phyloP scores from a whole-genome alignment of 306 rosid genomes.

The Trifolium repens region DNA sequence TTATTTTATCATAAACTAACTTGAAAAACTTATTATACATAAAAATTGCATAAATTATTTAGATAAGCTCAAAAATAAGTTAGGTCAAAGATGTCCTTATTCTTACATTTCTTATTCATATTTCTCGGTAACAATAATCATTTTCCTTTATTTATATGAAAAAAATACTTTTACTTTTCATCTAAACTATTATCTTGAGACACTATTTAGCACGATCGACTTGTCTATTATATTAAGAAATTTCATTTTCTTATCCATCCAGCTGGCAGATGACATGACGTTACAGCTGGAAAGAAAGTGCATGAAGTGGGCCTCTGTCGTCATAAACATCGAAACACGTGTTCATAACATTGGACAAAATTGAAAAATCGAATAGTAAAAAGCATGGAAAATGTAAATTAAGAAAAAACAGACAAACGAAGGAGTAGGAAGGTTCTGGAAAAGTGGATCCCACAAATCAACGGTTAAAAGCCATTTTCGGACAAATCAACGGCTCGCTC shows the following conservation, averaged over 20 bases:
- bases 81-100: no score
- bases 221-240: no score
- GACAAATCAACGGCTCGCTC: conserved; percentile 33
- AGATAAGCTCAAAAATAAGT: no score
- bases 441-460: conserved; percentile 37
- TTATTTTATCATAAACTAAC: no score
- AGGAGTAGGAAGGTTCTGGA: conserved; percentile 65
- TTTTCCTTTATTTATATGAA: no score
- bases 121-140: no score
- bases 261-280: background rate
- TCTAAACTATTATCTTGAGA: no score
- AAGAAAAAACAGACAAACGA: background rate
- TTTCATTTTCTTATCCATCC: conserved; percentile 1
- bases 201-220: no score
- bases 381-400: background rate
- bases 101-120: no score
- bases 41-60: no score
- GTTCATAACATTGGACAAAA: conserved; percentile 35
- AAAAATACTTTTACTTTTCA: no score
- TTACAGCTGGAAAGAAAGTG: background rate
- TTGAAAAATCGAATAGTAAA: background rate
- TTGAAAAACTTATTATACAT: no score
- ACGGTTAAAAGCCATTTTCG: conserved; percentile 28
- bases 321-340: conserved; percentile 35
- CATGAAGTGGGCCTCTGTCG: background rate